These are phyloP conservation scores for Phascolomyces articulosus DNA, from an alignment of 371 early-diverging fungal species.

Conservation along the genomic window DNA sequence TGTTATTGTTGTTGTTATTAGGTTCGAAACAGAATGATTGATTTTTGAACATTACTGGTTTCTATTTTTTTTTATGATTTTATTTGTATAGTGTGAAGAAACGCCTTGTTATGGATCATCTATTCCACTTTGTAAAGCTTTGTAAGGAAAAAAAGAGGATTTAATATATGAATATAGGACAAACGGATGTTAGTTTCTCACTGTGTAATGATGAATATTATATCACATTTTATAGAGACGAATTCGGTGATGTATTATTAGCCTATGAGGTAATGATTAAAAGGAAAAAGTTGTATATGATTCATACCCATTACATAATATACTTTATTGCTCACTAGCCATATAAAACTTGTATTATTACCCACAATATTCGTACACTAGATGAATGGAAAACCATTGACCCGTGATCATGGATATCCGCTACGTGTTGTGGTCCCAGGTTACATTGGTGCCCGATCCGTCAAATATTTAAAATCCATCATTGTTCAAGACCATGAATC, in stretches of 20 bases:
- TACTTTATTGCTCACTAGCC: no score
- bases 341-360: no score
- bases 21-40: no score
- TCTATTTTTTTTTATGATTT: not conserved
- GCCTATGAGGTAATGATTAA: slow-evolving; percentile 61
- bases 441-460: slow-evolving; percentile 85
- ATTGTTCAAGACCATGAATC: slow-evolving; percentile 70
- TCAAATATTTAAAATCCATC: slow-evolving; percentile 80
- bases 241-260: slow-evolving; percentile 79
- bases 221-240: slow-evolving; percentile 62
- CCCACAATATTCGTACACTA: slow-evolving; percentile 13
- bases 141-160: slow-evolving; percentile 44
- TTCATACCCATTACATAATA: no score
- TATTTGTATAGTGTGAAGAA: slow-evolving; percentile 49
- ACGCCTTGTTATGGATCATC: slow-evolving; percentile 81
- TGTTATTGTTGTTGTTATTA: no score
- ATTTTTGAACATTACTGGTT: no score
- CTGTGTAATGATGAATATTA: not conserved
- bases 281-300: no score
- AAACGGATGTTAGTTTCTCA: no score
- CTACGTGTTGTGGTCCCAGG: slow-evolving; percentile 82
- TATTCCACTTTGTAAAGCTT: slow-evolving; percentile 78
- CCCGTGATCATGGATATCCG: slow-evolving; percentile 84
- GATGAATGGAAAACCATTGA: slow-evolving; percentile 83
- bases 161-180: not conserved